phyloP scores from a whole-genome alignment of 2,329 filamentous ascomycete species.

The Mycosphaerella sp. region DNA sequence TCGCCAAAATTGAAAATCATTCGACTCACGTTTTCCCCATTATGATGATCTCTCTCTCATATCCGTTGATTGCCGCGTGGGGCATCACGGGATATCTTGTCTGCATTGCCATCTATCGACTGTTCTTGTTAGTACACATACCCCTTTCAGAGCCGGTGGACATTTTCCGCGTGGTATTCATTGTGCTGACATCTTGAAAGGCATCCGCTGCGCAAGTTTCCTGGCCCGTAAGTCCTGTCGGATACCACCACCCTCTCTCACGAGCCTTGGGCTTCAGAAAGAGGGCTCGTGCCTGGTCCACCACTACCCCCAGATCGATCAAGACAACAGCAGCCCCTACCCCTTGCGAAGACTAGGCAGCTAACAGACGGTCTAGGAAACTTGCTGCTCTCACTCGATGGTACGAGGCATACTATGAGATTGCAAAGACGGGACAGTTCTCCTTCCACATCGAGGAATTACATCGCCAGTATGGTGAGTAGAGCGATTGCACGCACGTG shows the following conservation, averaged over 20 bases:
- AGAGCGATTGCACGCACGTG: background rate
- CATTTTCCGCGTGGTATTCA: no score
- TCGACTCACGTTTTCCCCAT: background rate
- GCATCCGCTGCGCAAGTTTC: background rate
- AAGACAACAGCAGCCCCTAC: no score
- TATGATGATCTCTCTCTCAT: background rate
- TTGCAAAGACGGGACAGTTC: conserved; percentile 23
- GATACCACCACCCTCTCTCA: background rate
- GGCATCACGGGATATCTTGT: background rate
- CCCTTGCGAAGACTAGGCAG: background rate
- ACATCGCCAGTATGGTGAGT: conserved; percentile 25
- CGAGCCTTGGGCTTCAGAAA: background rate
- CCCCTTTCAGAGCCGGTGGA: background rate
- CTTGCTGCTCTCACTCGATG: conserved; percentile 24
- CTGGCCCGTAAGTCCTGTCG: background rate
- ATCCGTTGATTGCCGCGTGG: background rate
- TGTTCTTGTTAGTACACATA: background rate
- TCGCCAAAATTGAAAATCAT: background rate
- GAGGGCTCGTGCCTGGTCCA: no score
- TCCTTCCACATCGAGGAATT: conserved; percentile 23
- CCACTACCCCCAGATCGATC: no score
- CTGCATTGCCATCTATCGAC: background rate
- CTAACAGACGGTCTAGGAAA: background rate
- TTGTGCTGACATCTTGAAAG: background rate
- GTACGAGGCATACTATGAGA: conserved; percentile 29